Conservation (phyloP, 805 yeast species). For the Peterozyma toletana region DNA sequence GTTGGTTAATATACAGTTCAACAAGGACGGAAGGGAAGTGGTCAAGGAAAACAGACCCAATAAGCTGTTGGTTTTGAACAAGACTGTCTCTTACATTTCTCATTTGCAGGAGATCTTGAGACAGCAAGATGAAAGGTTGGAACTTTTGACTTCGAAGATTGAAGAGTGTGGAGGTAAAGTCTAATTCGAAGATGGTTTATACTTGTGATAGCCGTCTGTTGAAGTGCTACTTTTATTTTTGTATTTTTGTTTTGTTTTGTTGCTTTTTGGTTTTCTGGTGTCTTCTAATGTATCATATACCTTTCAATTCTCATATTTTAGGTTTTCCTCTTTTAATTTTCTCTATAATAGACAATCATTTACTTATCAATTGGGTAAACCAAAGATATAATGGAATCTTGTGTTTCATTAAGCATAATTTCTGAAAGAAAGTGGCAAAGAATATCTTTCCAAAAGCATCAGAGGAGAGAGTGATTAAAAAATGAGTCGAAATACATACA, state of each 20-base stretch:
- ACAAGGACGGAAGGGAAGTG: conserved; percentile 20
- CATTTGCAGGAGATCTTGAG: conserved; percentile 56
- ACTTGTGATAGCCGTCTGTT: neutral
- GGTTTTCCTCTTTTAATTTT: too few relatives aligned
- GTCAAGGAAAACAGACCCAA: conserved; percentile 68
- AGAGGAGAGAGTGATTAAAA: too few relatives aligned
- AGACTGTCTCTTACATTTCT: conserved; percentile 73
- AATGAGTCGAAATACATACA: too few relatives aligned
- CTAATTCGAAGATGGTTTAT: neutral
- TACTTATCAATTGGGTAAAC: too few relatives aligned
- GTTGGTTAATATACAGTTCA: conserved; percentile 30
- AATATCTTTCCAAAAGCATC: too few relatives aligned
- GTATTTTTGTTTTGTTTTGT: neutral
- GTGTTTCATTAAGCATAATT: too few relatives aligned
- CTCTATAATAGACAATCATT: too few relatives aligned
- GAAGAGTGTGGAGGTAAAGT: conserved; percentile 1
- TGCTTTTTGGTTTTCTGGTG: neutral
- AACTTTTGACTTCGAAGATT: conserved; percentile 31
- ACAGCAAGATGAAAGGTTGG: conserved; percentile 43
- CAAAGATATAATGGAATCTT: too few relatives aligned
- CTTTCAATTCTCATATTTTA: neutral
- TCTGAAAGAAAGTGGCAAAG: too few relatives aligned
- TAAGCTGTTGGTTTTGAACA: conserved; percentile 69
- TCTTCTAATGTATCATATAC: neutral
- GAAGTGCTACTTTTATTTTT: neutral